Evolutionary conservation across 805 yeast species (phyloP), one percentile per base, ranked within the genome.

Genomic region (Saccharomycopsis amapae): DNA sequence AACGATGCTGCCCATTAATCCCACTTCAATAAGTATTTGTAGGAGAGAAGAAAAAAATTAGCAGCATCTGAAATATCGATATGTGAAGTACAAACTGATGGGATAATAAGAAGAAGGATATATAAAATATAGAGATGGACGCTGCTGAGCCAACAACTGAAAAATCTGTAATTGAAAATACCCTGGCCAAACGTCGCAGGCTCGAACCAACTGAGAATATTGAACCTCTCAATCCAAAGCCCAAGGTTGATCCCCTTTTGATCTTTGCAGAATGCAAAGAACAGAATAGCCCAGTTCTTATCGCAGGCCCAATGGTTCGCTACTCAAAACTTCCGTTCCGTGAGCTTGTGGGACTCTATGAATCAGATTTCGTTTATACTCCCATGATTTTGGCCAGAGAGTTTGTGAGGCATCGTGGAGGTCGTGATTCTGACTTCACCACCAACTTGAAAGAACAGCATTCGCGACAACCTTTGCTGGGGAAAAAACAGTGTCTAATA

Each of bases 321-420:
- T 93, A 93, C 67, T 86, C 96, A 1, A 90, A 93, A 62, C 72
- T 93, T 36, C 96, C 97, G 2, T 90, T 93, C 58, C 71, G 98
- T 43, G 85, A 85, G 49, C 67, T 85, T 5, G 79, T 84, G 13
- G 64, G 96, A 26, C 79, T 79, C 32, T 85, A 79, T 60, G 69
- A 75, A 44, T 77, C 81, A 38, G 95, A 88, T 59, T 80, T 90
- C 6, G 94, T 87, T 2, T 89, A 93, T 59, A 78, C 95, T 0
- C 98, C 98, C 7, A 93, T 93, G 98, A 89, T 93, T 35, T 67
- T 93, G 44, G 97, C 97, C 3, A 68, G 97, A 42, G 98, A 93
- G 63, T 93, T 87, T 71, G 95, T 86, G 3, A 69, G 97, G 38
- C 85, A 87, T 61, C 74, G 71, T 18, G 72, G 75, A 44, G 98